phyloP scores from a whole-genome alignment of 2,329 filamentous ascomycete genomes.

The Lecanicillium sp. region DNA sequence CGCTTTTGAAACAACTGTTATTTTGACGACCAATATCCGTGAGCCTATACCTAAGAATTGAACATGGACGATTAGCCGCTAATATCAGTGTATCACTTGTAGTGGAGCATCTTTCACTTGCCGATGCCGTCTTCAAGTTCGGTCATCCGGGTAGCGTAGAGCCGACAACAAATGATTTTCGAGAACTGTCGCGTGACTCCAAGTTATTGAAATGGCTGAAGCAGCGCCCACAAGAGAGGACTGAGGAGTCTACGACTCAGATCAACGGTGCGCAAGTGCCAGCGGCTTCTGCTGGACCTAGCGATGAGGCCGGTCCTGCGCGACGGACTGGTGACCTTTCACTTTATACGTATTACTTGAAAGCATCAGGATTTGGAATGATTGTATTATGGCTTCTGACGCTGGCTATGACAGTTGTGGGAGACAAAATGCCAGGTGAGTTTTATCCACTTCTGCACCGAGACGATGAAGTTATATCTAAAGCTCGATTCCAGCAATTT shows the following conservation, averaged over 20 bases:
- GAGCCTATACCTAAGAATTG: background rate
- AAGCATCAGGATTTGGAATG: background rate
- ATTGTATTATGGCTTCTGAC: background rate
- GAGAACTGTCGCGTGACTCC: background rate
- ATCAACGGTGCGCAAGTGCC: background rate
- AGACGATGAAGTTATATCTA: no score
- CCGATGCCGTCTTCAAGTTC: constrained; percentile 1
- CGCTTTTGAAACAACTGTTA: constrained; percentile 10
- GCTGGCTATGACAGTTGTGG: background rate
- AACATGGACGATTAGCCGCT: background rate
- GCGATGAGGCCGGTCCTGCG: background rate
- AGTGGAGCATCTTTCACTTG: constrained; percentile 3
- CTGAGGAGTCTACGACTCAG: background rate
- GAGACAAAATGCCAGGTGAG: background rate
- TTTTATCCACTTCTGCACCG: no score
- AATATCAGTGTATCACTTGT: background rate
- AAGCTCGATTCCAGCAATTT: no score
- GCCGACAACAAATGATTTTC: background rate
- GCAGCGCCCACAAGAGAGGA: background rate
- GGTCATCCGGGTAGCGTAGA: background rate
- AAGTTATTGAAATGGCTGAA: background rate
- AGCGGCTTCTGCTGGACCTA: background rate
- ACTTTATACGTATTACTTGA: constrained; percentile 1
- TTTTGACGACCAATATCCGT: constrained; percentile 3
- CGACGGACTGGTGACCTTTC: constrained; percentile 1